These are phyloP conservation scores for Didymella keratinophila DNA, from an alignment of 2,329 filamentous ascomycete species.

Conservation along the genomic window DNA sequence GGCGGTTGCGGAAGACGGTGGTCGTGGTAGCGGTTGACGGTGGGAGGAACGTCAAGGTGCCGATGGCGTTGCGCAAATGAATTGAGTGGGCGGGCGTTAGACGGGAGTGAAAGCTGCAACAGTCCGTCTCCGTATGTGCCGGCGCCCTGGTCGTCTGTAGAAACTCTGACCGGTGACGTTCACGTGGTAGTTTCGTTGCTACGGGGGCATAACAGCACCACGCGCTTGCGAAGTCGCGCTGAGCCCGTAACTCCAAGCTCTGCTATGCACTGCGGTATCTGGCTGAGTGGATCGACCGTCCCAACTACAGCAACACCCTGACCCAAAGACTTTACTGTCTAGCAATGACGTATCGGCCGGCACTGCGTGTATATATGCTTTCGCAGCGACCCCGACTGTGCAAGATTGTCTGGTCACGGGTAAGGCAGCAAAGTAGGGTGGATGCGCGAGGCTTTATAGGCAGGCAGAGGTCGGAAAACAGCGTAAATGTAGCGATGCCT, in stretches of 20 bases:
- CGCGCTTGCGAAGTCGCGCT: not conserved
- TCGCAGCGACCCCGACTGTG: not conserved
- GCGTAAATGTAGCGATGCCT: not conserved
- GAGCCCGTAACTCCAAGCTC: not conserved
- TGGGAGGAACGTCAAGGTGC: constrained; percentile 3
- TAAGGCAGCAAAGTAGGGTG: constrained; percentile 3
- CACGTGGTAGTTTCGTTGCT: constrained; percentile 26
- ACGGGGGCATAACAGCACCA: constrained; percentile 29
- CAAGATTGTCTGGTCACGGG: not conserved
- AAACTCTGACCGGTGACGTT: constrained; percentile 1
- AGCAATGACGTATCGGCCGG: constrained; percentile 4
- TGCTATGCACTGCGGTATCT: not conserved
- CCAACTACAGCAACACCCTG: not conserved
- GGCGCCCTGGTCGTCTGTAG: not conserved
- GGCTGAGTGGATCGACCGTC: not conserved
- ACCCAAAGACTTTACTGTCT: not conserved
- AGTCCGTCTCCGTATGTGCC: not conserved
- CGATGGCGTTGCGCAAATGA: constrained; percentile 15
- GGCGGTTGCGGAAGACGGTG: not conserved
- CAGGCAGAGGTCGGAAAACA: not conserved
- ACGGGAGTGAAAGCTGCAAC: constrained; percentile 3
- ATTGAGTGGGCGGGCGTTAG: not conserved
- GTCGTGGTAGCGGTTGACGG: constrained; percentile 13
- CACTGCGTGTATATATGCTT: not conserved
- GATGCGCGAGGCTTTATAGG: not conserved